Percentiles rank a stretch among this genome's conserved stretches.
These are phyloP conservation scores for Exophiala spinifera DNA, from an alignment of 2,329 filamentous ascomycete genomes.

Conservation along the genomic window DNA sequence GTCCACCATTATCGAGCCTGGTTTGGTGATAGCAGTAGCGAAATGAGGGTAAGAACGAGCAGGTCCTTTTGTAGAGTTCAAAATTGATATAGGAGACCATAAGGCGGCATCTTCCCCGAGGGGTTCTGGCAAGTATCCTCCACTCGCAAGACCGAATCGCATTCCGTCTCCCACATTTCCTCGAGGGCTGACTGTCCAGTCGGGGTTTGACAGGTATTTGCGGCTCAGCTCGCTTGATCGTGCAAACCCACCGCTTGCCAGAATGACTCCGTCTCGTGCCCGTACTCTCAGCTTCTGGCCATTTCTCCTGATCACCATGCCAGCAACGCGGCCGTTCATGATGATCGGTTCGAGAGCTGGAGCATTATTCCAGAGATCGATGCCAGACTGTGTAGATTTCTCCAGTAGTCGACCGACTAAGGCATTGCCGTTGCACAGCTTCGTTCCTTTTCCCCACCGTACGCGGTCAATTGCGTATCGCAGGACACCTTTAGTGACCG, in stretches of 20 bases:
- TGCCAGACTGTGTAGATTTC: not conserved
- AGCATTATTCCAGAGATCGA: conserved; percentile 12
- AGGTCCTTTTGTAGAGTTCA: conserved; percentile 22
- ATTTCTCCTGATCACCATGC: conserved; percentile 1
- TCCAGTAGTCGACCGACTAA: conserved; percentile 13
- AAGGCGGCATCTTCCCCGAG: conserved; percentile 34
- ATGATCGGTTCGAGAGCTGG: conserved; percentile 6
- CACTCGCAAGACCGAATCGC: conserved; percentile 32
- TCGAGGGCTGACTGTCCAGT: conserved; percentile 29
- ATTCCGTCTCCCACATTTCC: conserved; percentile 31
- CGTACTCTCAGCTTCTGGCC: conserved; percentile 29
- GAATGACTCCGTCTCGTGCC: conserved; percentile 33
- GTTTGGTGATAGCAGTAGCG: conserved; percentile 33
- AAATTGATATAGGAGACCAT: conserved; percentile 29
- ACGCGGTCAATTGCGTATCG: conserved; percentile 4
- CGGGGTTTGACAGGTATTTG: conserved; percentile 27
- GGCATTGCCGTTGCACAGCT: conserved; percentile 10
- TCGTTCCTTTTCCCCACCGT: conserved; percentile 11
- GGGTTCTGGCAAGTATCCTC: conserved; percentile 24
- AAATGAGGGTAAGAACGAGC: conserved; percentile 33
- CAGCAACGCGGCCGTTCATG: conserved; percentile 1
- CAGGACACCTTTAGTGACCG: conserved; percentile 1
- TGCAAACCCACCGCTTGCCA: conserved; percentile 39
- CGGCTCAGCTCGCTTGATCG: conserved; percentile 2
- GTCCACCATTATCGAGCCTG: conserved; percentile 39